Evolutionary conservation across 208 protist genomes (phyloP).

Genomic region (Leishmania arabica): DNA sequence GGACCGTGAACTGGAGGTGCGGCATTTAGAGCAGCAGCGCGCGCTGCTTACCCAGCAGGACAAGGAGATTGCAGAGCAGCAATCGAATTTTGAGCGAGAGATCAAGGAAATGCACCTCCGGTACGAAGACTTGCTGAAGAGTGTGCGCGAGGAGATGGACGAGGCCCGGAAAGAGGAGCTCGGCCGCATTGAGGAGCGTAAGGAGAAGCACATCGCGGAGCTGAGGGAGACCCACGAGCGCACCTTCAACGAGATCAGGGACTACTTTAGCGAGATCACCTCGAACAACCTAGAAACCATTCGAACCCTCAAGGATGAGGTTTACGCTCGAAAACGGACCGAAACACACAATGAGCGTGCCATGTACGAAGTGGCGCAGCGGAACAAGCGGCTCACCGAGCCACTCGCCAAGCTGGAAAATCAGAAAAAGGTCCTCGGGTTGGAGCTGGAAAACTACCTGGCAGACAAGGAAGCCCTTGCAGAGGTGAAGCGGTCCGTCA

Average conservation of each 20-base stretch:
- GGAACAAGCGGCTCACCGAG: constrained; percentile 96
- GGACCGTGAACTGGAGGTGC: constrained; percentile 87
- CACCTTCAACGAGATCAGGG: constrained; percentile 97
- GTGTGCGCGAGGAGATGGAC: constrained; percentile 92
- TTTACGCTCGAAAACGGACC: constrained; percentile 94
- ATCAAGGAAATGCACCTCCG: constrained; percentile 95
- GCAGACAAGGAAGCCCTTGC: constrained; percentile 90
- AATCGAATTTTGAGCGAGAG: constrained; percentile 87
- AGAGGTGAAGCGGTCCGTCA: constrained; percentile 74
- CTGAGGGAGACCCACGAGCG: constrained; percentile 95
- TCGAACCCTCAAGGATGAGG: constrained; percentile 96
- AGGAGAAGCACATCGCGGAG: constrained; percentile 96
- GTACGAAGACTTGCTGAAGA: constrained; percentile 94
- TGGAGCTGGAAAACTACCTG: constrained; percentile 91
- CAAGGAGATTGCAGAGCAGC: constrained; percentile 88
- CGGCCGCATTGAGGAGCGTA: constrained; percentile 95
- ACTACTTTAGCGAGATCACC: constrained; percentile 99
- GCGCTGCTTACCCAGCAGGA: constrained; percentile 82
- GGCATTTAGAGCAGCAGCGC: constrained; percentile 84
- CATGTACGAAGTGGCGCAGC: constrained; percentile 97
- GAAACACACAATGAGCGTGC: constrained; percentile 96
- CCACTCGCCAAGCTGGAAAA: constrained; percentile 92
- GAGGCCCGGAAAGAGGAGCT: constrained; percentile 92
- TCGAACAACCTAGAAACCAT: constrained; percentile 99
- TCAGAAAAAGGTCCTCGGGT: constrained; percentile 92